Evolutionary conservation across 306 rosid species (phyloP), one percentile per base, ranked within the genome.

Genomic region (Pueraria montana): DNA sequence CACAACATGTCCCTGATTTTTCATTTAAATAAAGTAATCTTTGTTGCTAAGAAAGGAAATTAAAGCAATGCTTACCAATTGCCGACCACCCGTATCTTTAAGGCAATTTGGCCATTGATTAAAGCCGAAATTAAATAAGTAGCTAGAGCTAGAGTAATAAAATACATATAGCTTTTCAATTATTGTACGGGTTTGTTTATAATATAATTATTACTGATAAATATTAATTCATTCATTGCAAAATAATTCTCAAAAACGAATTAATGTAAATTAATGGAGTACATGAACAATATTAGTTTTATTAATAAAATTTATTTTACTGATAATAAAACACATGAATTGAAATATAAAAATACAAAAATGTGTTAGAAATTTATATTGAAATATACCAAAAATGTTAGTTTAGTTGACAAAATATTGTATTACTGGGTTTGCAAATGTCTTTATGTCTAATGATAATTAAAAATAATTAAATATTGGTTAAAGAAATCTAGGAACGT

Each of bases 111-210:
- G 73, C 7, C 55, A 32, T 49, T 13, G 14, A 67, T 79, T 66
- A 53, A 50, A 53, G n/a, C 69, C 14, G 3, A 69, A 40, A 68
- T 52, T 68, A 24, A 68, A 53, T 13, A 36, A 16, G 26, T 40
- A 5, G 56, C 64, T n/a, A 52, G 20, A 43, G 12, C 56, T 53
- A 72, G 24, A 72, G 8, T 6, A 72, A 72, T 46, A 13, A 24
- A 48, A 69, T 17, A 38, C n/a, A n/a, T 46, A 32, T 68, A 43
- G 62, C n/a, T 27, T 80, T 45, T 58, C 50, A 80, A 80, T 80
- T 71, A 58, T 70, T 70, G 48, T 9, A 46, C 10, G 52, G 46
- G 9, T 50, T 45, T 11, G 1, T 30, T 8, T 61, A 61, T 61
- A 26, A 26, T 49, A 40, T 40, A 40, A 40, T 40, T 40, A 40